Base-by-base conservation (phyloP, 495 filamentous ascomycete genomes). In the Annulohypoxylon nitens region DNA sequence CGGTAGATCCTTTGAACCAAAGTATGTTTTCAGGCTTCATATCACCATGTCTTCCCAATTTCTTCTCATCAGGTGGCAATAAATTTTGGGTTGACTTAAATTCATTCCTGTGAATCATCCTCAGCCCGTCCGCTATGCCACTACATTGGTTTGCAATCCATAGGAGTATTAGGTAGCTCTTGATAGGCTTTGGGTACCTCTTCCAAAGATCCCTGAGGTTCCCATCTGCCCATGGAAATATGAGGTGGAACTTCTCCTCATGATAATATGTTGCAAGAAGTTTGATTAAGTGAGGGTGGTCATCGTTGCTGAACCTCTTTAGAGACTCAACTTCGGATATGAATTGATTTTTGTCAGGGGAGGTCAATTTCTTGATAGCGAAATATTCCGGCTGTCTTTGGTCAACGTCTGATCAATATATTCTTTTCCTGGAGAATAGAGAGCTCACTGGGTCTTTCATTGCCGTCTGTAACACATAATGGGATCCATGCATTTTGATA, bases 211-310 rank as follows among this genome's bases (percentile, higher is more conserved):
- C 20, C 8, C 18, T 26, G 2, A 54, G 23, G 10, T 54, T 54
- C 2, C 50, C 50, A 6, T 54, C 25, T 1, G 50, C 50, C 50
- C 50, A 54, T 1, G 50, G 50, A 14, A 54, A 54, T 2, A 54
- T 33, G 20, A 54, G 50, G 10, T 54, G 7, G 11, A 26, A 30
- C 6, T 54, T 14, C 23, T 25, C 50, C 3, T 12, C 3, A 11
- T 54, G 23, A 14, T 26, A 11, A 11, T 54, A 54, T 0, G 50
- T 54, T 33, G 50, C 23, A 33, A 26, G 25, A 14, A 54, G 67
- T 34, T 55, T 70, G 16, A 74, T 70, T 11, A 74, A 54, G 41
- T 74, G 65, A n/a, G 60, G 48, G 34, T 74, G 25, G 20, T 58
- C 30, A 9, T 45, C 45, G 20, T 61, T 41, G 43, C 67, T 74